phyloP scores from a whole-genome alignment of 805 yeast genomes.

The Ogataea kodamae region DNA sequence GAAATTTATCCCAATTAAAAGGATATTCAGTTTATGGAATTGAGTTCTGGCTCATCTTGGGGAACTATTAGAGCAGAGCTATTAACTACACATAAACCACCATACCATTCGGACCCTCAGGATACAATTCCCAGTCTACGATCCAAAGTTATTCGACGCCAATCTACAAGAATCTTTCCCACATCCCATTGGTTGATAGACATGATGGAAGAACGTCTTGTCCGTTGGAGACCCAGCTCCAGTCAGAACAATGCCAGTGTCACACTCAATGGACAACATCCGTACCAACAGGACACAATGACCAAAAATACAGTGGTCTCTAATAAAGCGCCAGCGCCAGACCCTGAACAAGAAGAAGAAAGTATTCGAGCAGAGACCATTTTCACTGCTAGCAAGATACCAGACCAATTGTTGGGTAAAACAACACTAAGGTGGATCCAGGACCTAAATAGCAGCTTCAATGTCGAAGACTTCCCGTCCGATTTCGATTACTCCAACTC shows the following conservation, averaged over 20 bases:
- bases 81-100: conserved; percentile 26
- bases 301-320: conserved; percentile 1
- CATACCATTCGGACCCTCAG: conserved; percentile 11
- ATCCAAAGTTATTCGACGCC: conserved; percentile 28
- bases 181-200: conserved; percentile 24
- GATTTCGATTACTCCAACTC: conserved; percentile 19
- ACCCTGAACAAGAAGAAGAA: conserved; percentile 4
- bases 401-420: conserved; percentile 13
- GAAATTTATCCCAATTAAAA: conserved; percentile 2
- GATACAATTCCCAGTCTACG: conserved; percentile 24
- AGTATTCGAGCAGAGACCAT: conserved; percentile 5
- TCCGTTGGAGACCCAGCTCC: conserved; percentile 35
- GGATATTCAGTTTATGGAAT: conserved; percentile 7
- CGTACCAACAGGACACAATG: conserved; percentile 21
- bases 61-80: conserved; percentile 3
- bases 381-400: conserved; percentile 1
- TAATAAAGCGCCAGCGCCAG: conserved; percentile 3
- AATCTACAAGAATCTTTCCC: conserved; percentile 30
- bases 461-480: conserved; percentile 12
- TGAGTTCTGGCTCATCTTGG: conserved; percentile 10
- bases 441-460: conserved; percentile 19
- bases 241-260: conserved; percentile 28
- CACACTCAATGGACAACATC: conserved; percentile 33
- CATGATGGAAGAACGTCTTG: conserved; percentile 36
- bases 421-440: conserved; percentile 17